Percentiles rank a stretch among this genome's conserved stretches.
Evolutionary conservation across 2,329 filamentous ascomycete species (phyloP).

Genomic region (Fusarium sp.): DNA sequence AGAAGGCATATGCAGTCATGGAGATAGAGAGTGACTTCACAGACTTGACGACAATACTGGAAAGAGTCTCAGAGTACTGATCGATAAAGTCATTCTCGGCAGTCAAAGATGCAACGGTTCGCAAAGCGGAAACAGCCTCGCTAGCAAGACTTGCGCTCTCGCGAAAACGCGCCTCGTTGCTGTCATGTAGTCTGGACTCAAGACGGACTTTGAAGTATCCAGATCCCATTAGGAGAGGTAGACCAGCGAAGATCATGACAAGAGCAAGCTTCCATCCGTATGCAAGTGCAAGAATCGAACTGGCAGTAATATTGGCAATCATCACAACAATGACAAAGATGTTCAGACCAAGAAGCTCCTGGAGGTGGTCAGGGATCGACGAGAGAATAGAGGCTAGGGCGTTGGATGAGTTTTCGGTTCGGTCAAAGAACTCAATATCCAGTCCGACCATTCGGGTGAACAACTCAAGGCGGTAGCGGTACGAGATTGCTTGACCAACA

Average conservation of each 20-base stretch:
- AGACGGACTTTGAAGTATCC: conserved; percentile 59
- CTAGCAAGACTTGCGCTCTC: conserved; percentile 57
- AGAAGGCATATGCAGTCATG: conserved; percentile 30
- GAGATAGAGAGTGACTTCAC: conserved; percentile 12
- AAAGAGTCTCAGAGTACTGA: conserved; percentile 50
- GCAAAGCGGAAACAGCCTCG: conserved; percentile 59
- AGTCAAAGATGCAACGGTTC: conserved; percentile 56
- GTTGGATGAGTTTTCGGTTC: conserved; percentile 48
- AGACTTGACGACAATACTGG: conserved; percentile 37
- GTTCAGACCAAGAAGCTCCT: conserved; percentile 59
- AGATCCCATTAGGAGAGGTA: conserved; percentile 54
- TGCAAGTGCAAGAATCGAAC: conserved; percentile 53
- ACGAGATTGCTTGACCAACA: conserved; percentile 30
- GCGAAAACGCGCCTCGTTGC: conserved; percentile 51
- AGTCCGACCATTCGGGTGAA: conserved; percentile 47
- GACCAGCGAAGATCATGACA: conserved; percentile 55
- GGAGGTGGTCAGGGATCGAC: conserved; percentile 53
- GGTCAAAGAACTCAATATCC: conserved; percentile 58
- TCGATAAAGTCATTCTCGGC: conserved; percentile 51
- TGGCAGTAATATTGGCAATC: conserved; percentile 54
- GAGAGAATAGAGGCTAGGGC: conserved; percentile 49
- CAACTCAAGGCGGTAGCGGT: conserved; percentile 45
- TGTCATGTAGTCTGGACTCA: conserved; percentile 53
- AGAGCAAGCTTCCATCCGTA: conserved; percentile 59
- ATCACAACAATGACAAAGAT: conserved; percentile 55